These are phyloP conservation scores for Endocalyx cinctus DNA, from an alignment of 2,329 filamentous ascomycete species.

Conservation along the genomic window DNA sequence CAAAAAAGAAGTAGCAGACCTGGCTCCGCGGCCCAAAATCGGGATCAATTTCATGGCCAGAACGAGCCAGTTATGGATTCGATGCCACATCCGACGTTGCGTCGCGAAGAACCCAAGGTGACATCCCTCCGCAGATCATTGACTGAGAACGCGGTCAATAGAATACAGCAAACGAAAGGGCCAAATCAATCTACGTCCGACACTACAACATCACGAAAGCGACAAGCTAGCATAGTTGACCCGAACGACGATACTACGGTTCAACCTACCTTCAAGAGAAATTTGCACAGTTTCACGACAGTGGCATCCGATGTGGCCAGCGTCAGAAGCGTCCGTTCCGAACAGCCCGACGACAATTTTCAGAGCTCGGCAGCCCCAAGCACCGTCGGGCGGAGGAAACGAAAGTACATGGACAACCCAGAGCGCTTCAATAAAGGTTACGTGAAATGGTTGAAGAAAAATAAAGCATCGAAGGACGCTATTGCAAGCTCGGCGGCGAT, in stretches of 20 bases:
- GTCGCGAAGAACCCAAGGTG: too few species aligned
- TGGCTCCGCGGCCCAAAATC: too few species aligned
- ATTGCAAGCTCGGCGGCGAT: slow-evolving; percentile 10
- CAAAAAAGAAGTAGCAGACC: background rate
- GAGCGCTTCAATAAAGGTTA: slow-evolving; percentile 8
- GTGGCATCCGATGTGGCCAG: slow-evolving; percentile 3
- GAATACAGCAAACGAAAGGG: slow-evolving; percentile 2
- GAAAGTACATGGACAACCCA: slow-evolving; percentile 2
- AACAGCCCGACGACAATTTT: background rate
- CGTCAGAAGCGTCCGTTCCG: slow-evolving; percentile 4
- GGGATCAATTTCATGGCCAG: too few species aligned
- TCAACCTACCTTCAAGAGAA: too few species aligned
- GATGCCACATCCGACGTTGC: too few species aligned
- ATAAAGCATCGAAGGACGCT: slow-evolving; percentile 4
- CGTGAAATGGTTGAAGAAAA: slow-evolving; percentile 10
- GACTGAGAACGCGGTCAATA: too few species aligned
- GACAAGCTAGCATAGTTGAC: slow-evolving; percentile 5
- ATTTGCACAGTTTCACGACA: background rate
- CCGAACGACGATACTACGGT: slow-evolving; percentile 4
- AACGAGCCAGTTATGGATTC: too few species aligned
- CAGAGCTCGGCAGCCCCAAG: slow-evolving; percentile 1
- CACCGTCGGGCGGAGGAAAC: background rate
- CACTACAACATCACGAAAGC: slow-evolving; percentile 8
- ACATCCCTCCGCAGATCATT: too few species aligned
- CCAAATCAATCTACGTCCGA: slow-evolving; percentile 10